Conservation (phyloP, 352 stramenopile genomes). For the Halophytophthora batemanensis region DNA sequence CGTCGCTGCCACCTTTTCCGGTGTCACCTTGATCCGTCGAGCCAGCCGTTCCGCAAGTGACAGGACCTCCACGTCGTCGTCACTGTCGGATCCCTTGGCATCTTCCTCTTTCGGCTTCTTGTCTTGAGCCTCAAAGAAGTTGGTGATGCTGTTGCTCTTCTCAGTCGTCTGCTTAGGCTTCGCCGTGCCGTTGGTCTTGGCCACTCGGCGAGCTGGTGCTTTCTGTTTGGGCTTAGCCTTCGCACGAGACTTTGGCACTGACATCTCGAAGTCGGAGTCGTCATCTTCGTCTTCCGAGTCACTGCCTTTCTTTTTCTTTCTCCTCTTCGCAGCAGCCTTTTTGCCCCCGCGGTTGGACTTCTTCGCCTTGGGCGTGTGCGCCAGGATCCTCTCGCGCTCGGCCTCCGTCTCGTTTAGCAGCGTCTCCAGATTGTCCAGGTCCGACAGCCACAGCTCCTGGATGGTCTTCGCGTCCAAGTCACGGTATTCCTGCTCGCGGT, state of each 20-base stretch:
- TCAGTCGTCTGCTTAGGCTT: conserved; percentile 25
- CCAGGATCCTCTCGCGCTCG: conserved; percentile 46
- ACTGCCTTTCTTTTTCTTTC: conserved; percentile 42
- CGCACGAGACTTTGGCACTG: conserved; percentile 14
- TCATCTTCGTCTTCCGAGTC: conserved; percentile 51
- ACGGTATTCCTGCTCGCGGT: conserved; percentile 83
- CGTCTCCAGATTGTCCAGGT: conserved; percentile 90
- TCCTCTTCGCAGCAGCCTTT: conserved; percentile 46
- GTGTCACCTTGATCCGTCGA: conserved; percentile 41
- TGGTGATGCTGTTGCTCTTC: conserved; percentile 37
- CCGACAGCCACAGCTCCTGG: conserved; percentile 90
- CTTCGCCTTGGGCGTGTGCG: conserved; percentile 62
- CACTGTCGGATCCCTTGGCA: conserved; percentile 33
- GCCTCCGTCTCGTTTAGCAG: conserved; percentile 68
- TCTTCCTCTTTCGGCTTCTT: conserved; percentile 22
- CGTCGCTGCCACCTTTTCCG: conserved; percentile 31
- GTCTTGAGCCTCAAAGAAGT: conserved; percentile 48
- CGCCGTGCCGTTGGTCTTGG: conserved; percentile 23
- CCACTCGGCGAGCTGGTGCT: conserved; percentile 32
- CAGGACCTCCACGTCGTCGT: conserved; percentile 69
- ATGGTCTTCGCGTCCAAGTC: conserved; percentile 79
- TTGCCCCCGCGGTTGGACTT: conserved; percentile 29
- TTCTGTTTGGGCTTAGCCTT: conserved; percentile 16
- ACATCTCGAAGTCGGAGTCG: conserved; percentile 64
- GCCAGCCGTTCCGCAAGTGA: conserved; percentile 72